These are phyloP conservation scores for Penicillium italicum DNA, from an alignment of 2,329 filamentous ascomycete species.

Conservation along the genomic window DNA sequence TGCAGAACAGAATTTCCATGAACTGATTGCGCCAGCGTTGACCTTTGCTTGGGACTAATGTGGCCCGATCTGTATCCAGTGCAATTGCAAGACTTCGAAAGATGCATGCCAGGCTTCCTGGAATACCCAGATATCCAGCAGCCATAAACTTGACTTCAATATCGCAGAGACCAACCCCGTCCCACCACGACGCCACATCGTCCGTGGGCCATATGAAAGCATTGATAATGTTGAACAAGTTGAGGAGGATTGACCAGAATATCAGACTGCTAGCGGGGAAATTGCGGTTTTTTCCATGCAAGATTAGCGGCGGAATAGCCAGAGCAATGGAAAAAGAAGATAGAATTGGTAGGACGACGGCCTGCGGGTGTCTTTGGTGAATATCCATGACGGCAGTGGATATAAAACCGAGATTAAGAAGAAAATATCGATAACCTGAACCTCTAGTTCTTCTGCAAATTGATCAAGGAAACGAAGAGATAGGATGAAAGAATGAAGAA, in stretches of 20 bases:
- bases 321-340: constrained; percentile 51
- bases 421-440: not conserved
- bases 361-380: constrained; percentile 25
- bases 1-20: constrained; percentile 56
- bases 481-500: not conserved
- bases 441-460: not conserved
- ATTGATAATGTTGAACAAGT: constrained; percentile 59
- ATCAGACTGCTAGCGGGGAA: constrained; percentile 57
- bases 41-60: constrained; percentile 48
- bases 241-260: constrained; percentile 54
- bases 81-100: constrained; percentile 58
- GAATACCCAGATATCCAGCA: constrained; percentile 51
- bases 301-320: constrained; percentile 55
- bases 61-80: constrained; percentile 56
- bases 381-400: constrained; percentile 5
- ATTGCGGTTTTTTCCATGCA: constrained; percentile 61
- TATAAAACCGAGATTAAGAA: not conserved
- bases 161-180: constrained; percentile 61
- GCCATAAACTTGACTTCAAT: constrained; percentile 58
- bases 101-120: constrained; percentile 55
- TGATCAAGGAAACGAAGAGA: not conserved
- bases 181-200: constrained; percentile 53
- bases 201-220: constrained; percentile 62
- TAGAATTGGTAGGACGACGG: constrained; percentile 48
- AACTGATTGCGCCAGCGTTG: constrained; percentile 47